These are phyloP conservation scores for Apophysomyces ossiformis DNA, from an alignment of 371 early-diverging fungal species.

Conservation along the genomic window DNA sequence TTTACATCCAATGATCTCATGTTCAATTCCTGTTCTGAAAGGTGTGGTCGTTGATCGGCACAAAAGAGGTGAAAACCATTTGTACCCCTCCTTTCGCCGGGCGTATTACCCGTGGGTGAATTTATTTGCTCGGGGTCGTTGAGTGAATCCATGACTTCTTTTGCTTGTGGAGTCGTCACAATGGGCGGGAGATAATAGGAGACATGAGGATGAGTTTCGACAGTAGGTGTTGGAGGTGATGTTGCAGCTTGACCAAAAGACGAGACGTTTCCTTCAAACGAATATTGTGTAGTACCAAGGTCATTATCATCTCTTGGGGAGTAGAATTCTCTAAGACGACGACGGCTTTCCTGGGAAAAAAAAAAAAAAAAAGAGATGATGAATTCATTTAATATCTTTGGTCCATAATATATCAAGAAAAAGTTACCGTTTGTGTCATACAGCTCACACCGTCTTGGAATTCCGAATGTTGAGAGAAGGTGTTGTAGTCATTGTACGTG, in stretches of 20 bases:
- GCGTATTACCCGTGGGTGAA: not conserved
- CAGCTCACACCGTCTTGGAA: not conserved
- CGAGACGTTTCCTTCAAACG: not conserved
- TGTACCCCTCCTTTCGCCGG: slow-evolving; percentile 12
- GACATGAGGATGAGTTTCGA: not conserved
- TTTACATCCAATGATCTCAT: slow-evolving; percentile 6
- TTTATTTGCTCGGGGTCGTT: not conserved
- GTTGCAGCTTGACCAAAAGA: not conserved
- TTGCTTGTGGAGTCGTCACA: slow-evolving; percentile 6
- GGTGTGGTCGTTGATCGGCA: slow-evolving; percentile 15
- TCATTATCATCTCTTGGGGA: not conserved
- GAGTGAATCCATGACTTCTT: not conserved
- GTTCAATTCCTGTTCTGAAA: slow-evolving; percentile 11
- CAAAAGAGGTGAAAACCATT: slow-evolving; percentile 15
- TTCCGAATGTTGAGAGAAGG: not conserved
- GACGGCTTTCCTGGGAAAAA: slow-evolving; percentile 1
- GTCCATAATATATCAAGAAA: too few species aligned
- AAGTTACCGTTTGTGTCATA: not conserved
- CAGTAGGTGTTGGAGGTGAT: slow-evolving; percentile 3
- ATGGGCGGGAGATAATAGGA: slow-evolving; percentile 7
- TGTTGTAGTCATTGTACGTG: not conserved
- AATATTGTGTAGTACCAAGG: not conserved
- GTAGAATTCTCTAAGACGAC: not conserved
- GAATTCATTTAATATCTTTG: not conserved
- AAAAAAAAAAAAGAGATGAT: not conserved